Evolutionary conservation across 1,284 basidiomycete species (phyloP), one percentile per base, ranked within the genome.

Genomic region (Pseudozyma hubeiensis): DNA sequence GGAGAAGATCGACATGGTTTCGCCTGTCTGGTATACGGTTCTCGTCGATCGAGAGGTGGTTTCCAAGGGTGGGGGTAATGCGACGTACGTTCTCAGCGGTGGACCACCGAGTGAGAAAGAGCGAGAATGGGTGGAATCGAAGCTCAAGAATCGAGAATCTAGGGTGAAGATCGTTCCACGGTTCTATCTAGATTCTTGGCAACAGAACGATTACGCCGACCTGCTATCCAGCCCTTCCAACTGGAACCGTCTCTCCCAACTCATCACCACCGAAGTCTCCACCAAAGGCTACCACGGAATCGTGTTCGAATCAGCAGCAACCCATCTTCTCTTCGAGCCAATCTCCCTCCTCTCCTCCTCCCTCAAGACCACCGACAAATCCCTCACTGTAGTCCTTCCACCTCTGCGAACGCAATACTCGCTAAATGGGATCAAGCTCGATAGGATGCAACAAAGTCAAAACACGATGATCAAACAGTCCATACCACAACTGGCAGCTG

Each of bases 21-120:
- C 69, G 3, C 77, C 77, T 6, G 71, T 71, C 13, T 79, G 77
- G 77, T 75, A 79, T 44, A 78, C 77, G 14, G 41, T 79, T n/a
- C 50, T 70, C 3, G 59, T 64, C 6, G 49, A 53, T 0, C 49
- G 24, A 9, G 37, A 39, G 5, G 39, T 37, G 1, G n/a, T 39
- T 7, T 30, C 53, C 2, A 35, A 19, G 3, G 53, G 48, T 11
- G 24, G 52, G 0, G 35, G 45, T 7, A 53, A 68, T n/a, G 52
- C 50, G 0, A 53, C 55, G 4, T 79, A 79, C 49, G 11, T 53
- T 5, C 63, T 78, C 0, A 61, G 57, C 11, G 77, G 77, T 17
- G 77, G 67, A 0, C 67, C 69, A 4, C 35, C 75, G 0, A 19
- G 5, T 7, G 34, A n/a, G 8, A 31, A 14, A 1, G 75, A 75